Evolutionary conservation across 2,329 filamentous ascomycete species (phyloP).

Genomic region (Fusarium stilboides): DNA sequence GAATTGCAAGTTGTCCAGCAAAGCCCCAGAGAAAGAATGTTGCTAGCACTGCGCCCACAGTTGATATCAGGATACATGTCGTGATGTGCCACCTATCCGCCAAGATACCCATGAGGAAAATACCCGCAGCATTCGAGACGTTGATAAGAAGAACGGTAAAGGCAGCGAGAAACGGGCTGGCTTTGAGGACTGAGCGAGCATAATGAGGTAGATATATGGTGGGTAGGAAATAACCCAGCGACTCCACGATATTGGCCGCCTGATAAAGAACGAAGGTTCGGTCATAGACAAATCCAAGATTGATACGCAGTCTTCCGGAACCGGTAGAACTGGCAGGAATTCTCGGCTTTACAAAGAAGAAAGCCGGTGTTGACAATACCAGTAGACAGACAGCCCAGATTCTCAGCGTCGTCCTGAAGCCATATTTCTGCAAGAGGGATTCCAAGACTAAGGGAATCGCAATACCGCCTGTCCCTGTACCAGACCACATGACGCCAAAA

Average conservation of each 20-base stretch:
- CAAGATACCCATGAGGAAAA: slow-evolving; percentile 69
- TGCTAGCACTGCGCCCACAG: slow-evolving; percentile 67
- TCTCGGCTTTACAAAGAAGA: slow-evolving; percentile 70
- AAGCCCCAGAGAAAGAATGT: slow-evolving; percentile 76
- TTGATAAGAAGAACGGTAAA: slow-evolving; percentile 73
- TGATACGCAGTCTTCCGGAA: slow-evolving; percentile 49
- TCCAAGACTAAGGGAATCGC: slow-evolving; percentile 66
- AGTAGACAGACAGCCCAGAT: slow-evolving; percentile 67
- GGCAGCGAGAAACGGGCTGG: slow-evolving; percentile 64
- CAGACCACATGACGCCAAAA: slow-evolving; percentile 74
- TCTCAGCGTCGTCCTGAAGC: slow-evolving; percentile 67
- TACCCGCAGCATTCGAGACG: slow-evolving; percentile 70
- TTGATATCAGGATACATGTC: slow-evolving; percentile 70
- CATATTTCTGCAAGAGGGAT: slow-evolving; percentile 63
- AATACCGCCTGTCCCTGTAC: slow-evolving; percentile 67
- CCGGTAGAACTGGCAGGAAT: slow-evolving; percentile 45
- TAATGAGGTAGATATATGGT: slow-evolving; percentile 73
- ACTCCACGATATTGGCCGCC: slow-evolving; percentile 70
- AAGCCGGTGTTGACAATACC: slow-evolving; percentile 66
- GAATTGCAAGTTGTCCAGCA: slow-evolving; percentile 64
- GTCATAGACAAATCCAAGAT: slow-evolving; percentile 65
- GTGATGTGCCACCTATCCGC: slow-evolving; percentile 68
- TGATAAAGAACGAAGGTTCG: slow-evolving; percentile 71
- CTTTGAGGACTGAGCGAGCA: slow-evolving; percentile 63
- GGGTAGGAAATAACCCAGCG: slow-evolving; percentile 74